These are phyloP conservation scores for Penicillium egyptiacum DNA, from an alignment of 495 filamentous ascomycete species.

Conservation along the genomic window DNA sequence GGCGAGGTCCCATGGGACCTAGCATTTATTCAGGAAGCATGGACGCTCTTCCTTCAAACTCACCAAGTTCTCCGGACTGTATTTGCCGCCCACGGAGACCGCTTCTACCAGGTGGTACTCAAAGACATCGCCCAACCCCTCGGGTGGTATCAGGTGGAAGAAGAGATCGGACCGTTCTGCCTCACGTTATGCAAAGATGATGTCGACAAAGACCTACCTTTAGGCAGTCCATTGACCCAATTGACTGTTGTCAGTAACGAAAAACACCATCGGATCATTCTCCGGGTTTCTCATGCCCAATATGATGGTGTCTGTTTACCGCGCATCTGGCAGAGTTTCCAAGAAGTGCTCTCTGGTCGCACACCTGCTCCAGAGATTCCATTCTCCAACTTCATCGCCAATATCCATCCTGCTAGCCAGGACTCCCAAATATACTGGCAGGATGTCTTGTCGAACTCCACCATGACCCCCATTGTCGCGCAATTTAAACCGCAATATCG, in stretches of 20 bases:
- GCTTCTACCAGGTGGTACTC: neutral
- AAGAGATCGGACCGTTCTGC: neutral
- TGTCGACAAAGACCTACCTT: too few relatives aligned
- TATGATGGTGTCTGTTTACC: constrained; percentile 2
- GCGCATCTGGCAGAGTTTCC: neutral
- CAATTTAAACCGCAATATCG: neutral
- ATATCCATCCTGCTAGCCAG: neutral
- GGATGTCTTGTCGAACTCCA: neutral
- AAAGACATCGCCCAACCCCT: neutral
- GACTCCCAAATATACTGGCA: neutral
- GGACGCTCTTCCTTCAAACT: neutral
- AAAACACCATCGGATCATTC: neutral
- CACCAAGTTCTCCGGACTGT: neutral
- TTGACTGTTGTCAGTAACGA: neutral
- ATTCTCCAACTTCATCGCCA: neutral
- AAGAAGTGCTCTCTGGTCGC: neutral
- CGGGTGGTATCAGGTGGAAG: neutral
- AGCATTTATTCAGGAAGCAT: neutral
- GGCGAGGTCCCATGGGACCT: neutral
- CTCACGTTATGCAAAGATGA: neutral
- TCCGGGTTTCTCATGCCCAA: constrained; percentile 1
- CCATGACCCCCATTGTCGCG: neutral
- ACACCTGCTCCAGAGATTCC: neutral
- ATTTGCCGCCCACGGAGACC: neutral
- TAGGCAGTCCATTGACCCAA: neutral